These are phyloP conservation scores for Helicocarpus griseus DNA, from an alignment of 2,329 filamentous ascomycete species.

Conservation along the genomic window DNA sequence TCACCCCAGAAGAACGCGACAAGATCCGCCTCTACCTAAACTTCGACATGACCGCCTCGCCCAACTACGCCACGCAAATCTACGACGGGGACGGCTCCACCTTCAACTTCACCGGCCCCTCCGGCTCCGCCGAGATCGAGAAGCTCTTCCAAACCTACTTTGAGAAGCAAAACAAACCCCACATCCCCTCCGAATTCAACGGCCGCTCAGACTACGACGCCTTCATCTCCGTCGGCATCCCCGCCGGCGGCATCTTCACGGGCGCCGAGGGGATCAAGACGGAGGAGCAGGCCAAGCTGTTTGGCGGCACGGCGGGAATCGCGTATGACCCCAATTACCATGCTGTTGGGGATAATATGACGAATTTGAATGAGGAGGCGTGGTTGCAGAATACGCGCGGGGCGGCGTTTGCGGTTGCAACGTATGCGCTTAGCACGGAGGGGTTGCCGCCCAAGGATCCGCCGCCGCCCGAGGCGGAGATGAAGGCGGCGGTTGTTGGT, in stretches of 20 bases:
- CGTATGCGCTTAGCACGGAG: constrained; percentile 47
- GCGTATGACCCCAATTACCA: constrained; percentile 51
- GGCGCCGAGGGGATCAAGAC: constrained; percentile 72
- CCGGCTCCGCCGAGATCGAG: constrained; percentile 60
- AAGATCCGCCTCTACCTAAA: constrained; percentile 60
- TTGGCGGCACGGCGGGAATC: constrained; percentile 59
- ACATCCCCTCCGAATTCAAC: constrained; percentile 64
- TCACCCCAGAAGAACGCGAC: constrained; percentile 41
- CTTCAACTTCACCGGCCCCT: constrained; percentile 45
- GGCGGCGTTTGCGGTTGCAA: constrained; percentile 42
- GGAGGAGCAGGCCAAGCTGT: constrained; percentile 51
- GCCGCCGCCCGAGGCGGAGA: background rate
- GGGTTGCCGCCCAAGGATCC: constrained; percentile 10
- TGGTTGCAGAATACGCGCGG: constrained; percentile 47
- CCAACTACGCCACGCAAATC: constrained; percentile 48
- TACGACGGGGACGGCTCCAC: constrained; percentile 50
- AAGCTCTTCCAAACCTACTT: constrained; percentile 62
- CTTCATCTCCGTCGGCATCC: constrained; percentile 64
- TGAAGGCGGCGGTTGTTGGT: too few species aligned
- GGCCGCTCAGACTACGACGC: constrained; percentile 72
- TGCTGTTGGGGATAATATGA: constrained; percentile 41
- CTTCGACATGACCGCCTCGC: constrained; percentile 61
- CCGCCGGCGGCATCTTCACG: constrained; percentile 65
- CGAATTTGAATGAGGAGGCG: constrained; percentile 45
- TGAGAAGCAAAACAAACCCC: constrained; percentile 50